These are phyloP conservation scores for Magnaporthiopsis rhizophila DNA, from an alignment of 2,329 filamentous ascomycete species.

Conservation along the genomic window DNA sequence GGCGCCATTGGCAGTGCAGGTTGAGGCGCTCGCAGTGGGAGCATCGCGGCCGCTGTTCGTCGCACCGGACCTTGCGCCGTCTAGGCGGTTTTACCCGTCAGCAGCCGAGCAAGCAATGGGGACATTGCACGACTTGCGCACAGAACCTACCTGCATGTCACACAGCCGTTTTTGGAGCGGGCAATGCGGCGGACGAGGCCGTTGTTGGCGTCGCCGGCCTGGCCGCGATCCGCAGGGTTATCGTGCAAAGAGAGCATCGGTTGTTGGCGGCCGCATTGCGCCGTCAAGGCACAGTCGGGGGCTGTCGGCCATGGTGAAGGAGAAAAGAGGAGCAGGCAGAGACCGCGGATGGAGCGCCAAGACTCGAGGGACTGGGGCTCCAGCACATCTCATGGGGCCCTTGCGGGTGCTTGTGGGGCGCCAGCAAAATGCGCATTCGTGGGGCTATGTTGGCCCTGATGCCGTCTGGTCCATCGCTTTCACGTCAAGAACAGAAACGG, in stretches of 20 bases:
- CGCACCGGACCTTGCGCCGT: conserved; percentile 46
- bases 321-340: background rate
- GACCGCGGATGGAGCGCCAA: no score
- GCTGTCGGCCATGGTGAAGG: background rate
- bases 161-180: conserved; percentile 32
- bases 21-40: conserved; percentile 45
- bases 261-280: background rate
- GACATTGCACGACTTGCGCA: background rate
- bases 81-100: conserved; percentile 19
- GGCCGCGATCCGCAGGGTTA: background rate
- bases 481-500: background rate
- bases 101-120: background rate
- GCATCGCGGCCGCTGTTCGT: conserved; percentile 44
- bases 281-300: background rate
- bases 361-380: background rate
- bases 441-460: background rate
- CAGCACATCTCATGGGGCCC: background rate
- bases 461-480: background rate
- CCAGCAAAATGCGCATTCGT: background rate
- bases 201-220: background rate
- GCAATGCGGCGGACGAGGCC: conserved; percentile 4
- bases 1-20: conserved; percentile 44
- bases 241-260: background rate
- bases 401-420: background rate
- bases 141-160: conserved; percentile 36